phyloP scores from a whole-genome alignment of 2,329 filamentous ascomycete genomes.

The Westerdykella ornata region DNA sequence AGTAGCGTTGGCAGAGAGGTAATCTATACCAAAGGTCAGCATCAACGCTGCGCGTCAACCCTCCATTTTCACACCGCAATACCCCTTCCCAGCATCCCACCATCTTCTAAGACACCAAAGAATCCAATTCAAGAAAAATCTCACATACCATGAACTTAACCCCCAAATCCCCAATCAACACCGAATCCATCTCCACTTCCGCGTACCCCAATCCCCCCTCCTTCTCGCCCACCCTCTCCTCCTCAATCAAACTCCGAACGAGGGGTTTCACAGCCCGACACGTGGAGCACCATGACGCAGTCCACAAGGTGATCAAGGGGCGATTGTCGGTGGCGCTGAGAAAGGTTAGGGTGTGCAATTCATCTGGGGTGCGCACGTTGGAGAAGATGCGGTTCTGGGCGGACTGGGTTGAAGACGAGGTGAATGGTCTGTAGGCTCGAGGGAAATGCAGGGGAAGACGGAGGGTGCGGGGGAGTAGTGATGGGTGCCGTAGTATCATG shows the following conservation, averaged over 20 bases:
- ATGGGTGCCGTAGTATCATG: no score
- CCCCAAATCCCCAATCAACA: constrained; percentile 38
- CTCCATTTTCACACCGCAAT: neutral
- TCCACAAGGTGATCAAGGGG: constrained; percentile 47
- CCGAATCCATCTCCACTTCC: constrained; percentile 45
- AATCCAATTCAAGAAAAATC: constrained; percentile 1
- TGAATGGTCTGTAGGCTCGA: constrained; percentile 1
- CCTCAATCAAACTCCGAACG: constrained; percentile 38
- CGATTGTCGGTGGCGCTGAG: constrained; percentile 41
- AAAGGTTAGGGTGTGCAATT: constrained; percentile 44
- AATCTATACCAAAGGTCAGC: constrained; percentile 25
- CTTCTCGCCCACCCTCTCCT: constrained; percentile 40
- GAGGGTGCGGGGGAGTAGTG: no score
- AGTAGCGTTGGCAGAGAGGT: constrained; percentile 45
- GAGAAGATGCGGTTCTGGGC: constrained; percentile 30
- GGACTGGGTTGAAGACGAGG: constrained; percentile 3
- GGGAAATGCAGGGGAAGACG: neutral
- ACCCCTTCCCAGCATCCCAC: constrained; percentile 1
- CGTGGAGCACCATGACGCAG: constrained; percentile 43
- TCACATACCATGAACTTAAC: constrained; percentile 36
- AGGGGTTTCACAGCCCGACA: constrained; percentile 42
- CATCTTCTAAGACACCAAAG: neutral
- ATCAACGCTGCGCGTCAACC: no score
- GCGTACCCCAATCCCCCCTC: constrained; percentile 44
- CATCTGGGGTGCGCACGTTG: constrained; percentile 43